A percentile compares a stretch with the other conserved stretches of the same genome.
Conservation (phyloP, 1,284 basidiomycete genomes). For the Papiliotrema laurentii region DNA sequence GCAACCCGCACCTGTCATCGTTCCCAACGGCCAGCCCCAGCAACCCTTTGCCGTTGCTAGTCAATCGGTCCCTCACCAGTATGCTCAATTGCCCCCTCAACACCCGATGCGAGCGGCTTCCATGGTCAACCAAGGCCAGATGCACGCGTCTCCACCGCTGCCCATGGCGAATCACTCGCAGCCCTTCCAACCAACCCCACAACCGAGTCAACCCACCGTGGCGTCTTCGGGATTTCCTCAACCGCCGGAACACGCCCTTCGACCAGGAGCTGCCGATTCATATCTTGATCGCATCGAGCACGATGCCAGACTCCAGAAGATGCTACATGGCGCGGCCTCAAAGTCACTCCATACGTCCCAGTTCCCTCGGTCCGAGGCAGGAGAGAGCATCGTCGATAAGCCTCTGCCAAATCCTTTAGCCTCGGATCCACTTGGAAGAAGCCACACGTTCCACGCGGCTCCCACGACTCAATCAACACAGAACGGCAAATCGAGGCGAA, state of each 20-base stretch:
- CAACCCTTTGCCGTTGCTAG: background rate
- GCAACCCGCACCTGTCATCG: too few species aligned
- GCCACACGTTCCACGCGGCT: too few species aligned
- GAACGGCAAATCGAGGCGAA: constrained; percentile 3
- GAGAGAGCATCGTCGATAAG: constrained; percentile 11
- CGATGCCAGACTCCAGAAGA: constrained; percentile 29
- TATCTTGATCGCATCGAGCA: constrained; percentile 38
- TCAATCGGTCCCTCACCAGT: constrained; percentile 4
- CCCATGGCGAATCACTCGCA: background rate
- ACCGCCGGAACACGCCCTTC: background rate
- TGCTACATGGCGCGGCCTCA: constrained; percentile 27
- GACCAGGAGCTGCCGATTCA: constrained; percentile 22
- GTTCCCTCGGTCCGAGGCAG: background rate
- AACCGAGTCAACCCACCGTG: too few species aligned
- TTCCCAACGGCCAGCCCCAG: background rate
- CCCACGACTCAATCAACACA: constrained; percentile 1
- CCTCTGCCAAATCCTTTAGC: constrained; percentile 18
- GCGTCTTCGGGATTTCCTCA: background rate
- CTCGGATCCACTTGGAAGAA: too few species aligned
- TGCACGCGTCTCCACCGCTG: background rate
- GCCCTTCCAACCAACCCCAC: too few species aligned
- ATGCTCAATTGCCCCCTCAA: constrained; percentile 1
- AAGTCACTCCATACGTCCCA: constrained; percentile 25
- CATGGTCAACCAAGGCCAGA: background rate
- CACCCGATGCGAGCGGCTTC: constrained; percentile 5